Conservation (phyloP, 768 basidiomycete species). For the Mycena albidolilacea region DNA sequence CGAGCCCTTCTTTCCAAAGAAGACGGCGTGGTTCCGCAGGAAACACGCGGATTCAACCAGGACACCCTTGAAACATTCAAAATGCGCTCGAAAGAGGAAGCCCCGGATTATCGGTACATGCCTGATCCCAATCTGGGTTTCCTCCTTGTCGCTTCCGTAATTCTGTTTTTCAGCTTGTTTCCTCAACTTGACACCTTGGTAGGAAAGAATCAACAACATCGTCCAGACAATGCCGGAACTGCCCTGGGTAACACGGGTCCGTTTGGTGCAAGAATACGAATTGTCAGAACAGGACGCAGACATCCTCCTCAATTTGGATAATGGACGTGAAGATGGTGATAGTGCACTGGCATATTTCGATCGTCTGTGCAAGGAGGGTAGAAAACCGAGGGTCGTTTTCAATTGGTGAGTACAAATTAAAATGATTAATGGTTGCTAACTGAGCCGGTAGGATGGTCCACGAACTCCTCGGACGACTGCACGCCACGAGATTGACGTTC, state of each 20-base stretch:
- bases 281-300: slow-evolving; percentile 78
- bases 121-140: slow-evolving; percentile 95
- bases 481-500: slow-evolving; percentile 67
- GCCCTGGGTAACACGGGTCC: slow-evolving; percentile 71
- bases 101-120: slow-evolving; percentile 98
- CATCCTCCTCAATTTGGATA: slow-evolving; percentile 82
- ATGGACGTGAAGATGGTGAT: slow-evolving; percentile 62
- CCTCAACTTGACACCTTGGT: slow-evolving; percentile 16
- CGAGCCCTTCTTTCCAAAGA: slow-evolving; percentile 64
- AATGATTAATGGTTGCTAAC: slow-evolving; percentile 7
- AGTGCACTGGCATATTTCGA: slow-evolving; percentile 89
- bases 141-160: slow-evolving; percentile 69
- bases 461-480: slow-evolving; percentile 86
- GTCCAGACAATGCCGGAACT: slow-evolving; percentile 78
- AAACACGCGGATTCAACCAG: slow-evolving; percentile 94
- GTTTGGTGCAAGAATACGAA: slow-evolving; percentile 65
- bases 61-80: slow-evolving; percentile 84
- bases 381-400: slow-evolving; percentile 79
- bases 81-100: slow-evolving; percentile 91
- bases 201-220: slow-evolving; percentile 77
- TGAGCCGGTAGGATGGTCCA: slow-evolving; percentile 84
- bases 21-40: slow-evolving; percentile 72
- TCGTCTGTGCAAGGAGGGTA: slow-evolving; percentile 63
- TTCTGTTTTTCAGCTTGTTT: slow-evolving; percentile 27
- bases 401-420: slow-evolving; percentile 78